Base-by-base conservation (phyloP, 176 grass and related monocot genomes). In the Stipa capillata region DNA sequence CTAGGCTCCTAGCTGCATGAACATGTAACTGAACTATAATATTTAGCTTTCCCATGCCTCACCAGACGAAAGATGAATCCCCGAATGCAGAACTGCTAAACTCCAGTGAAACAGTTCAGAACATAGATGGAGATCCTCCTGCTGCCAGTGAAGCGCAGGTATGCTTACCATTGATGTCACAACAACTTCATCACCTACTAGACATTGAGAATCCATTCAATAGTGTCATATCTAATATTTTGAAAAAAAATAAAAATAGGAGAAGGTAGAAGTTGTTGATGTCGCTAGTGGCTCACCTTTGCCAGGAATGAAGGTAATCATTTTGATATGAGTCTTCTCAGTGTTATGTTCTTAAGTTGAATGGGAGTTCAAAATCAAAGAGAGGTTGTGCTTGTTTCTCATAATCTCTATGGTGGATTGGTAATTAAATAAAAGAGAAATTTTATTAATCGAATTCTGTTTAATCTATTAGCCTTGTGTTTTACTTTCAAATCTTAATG, bases 291-390 rank as follows among this genome's bases (percentile, higher is more conserved):
- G 96, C 58, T 95, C 96, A 17, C 96, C 96, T 59, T 93, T 99
- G 86, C 96, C 96, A 39, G 92, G 96, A 89, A 91, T 99, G 87
- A 88, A 88, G 96, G 96, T 99, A 83, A 93, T 20, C 15, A 15
- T 73, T 72, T 52, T 21, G 35, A n/a, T 31, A 8, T 20, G 14
- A 24, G 29, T 12, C 52, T 60, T 44, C 3, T 15, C 0, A 2
- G 61, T 41, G 23, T 18, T 2, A 65, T 85, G 43, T 44, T 79
- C 20, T 16, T 24, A 40, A 79, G 8, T 87, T 62, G 14, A 44
- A 40, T 68, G 18, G 3, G 43, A 40, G 4, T 16, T 74, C 8
- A 28, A 11, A 74, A 36, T 21, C 10, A 42, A 57, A 75, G 34
- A 61, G 5, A 20, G 28, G 31, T 83, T 8, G 28, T 68, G 3